Conservation (phyloP, 2,329 filamentous ascomycete genomes). For the Tolypocladium endophyticum region DNA sequence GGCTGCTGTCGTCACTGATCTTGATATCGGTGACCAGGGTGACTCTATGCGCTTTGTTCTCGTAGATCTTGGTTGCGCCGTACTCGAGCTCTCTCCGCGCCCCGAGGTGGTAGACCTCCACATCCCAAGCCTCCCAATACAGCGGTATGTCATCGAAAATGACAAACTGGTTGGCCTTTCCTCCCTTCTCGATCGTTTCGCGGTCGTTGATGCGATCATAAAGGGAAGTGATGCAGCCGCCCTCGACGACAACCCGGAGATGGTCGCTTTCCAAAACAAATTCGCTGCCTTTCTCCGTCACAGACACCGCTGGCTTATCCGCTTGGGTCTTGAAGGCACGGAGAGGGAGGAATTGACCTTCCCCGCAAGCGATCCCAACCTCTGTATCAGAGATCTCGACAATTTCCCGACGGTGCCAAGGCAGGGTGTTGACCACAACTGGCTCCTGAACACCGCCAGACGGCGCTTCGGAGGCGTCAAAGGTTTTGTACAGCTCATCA, state of each 20-base stretch:
- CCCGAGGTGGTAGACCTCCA: conserved; percentile 90
- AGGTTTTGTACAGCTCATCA: conserved; percentile 54
- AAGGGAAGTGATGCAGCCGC: conserved; percentile 74
- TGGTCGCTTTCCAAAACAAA: conserved; percentile 75
- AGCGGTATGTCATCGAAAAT: conserved; percentile 95
- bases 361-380: conserved; percentile 45
- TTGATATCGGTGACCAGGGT: conserved; percentile 75
- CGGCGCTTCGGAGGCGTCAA: conserved; percentile 47
- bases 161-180: conserved; percentile 82
- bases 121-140: conserved; percentile 97
- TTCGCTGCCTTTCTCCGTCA: conserved; percentile 42
- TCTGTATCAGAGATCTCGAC: conserved; percentile 48
- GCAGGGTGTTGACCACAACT: conserved; percentile 71
- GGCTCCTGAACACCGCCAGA: conserved; percentile 34
- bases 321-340: conserved; percentile 35
- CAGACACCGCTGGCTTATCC: conserved; percentile 37
- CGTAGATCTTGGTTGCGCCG: conserved; percentile 58
- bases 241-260: conserved; percentile 60
- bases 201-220: conserved; percentile 63
- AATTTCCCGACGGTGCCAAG: conserved; percentile 72
- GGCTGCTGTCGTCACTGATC: conserved; percentile 78
- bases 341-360: conserved; percentile 40
- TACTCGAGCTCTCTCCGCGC: conserved; percentile 68
- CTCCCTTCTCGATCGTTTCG: conserved; percentile 63
- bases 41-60: conserved; percentile 63